Evolutionary conservation across 202 grass and related monocot species (phyloP).

Genomic region (Musa balbisiana): DNA sequence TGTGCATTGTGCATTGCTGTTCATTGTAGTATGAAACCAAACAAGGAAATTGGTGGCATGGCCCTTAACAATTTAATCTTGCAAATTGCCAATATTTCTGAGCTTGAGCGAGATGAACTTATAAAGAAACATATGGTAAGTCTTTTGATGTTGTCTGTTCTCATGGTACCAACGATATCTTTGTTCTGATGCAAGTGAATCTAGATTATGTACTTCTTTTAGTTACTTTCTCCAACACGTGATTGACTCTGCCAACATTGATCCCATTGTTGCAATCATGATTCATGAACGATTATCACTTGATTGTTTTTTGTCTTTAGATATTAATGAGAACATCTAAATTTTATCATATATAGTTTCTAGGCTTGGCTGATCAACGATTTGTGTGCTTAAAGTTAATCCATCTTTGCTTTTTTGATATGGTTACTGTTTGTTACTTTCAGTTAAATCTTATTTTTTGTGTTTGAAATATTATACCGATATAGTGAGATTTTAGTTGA

Average conservation of each 20-base stretch:
- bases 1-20: conserved; percentile 72
- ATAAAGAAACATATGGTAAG: conserved; percentile 93
- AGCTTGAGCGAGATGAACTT: conserved; percentile 79
- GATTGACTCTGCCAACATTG: neutral
- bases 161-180: neutral
- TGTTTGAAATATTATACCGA: too few species aligned
- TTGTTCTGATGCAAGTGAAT: neutral
- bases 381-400: neutral
- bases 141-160: neutral
- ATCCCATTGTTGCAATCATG: neutral
- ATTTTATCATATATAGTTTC: too few species aligned
- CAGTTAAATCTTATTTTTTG: too few species aligned
- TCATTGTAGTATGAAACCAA: conserved; percentile 48
- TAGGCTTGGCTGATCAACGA: too few species aligned
- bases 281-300: neutral
- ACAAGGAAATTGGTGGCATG: conserved; percentile 60
- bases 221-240: too few species aligned
- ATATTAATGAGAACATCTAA: neutral
- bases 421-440: too few species aligned
- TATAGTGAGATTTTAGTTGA: too few species aligned
- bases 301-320: neutral
- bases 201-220: neutral
- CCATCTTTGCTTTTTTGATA: too few species aligned
- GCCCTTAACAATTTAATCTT: conserved; percentile 69
- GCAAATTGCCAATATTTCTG: conserved; percentile 72